Evolutionary conservation across 306 rosid genomes (phyloP).

Genomic region (Quercus mongolica): DNA sequence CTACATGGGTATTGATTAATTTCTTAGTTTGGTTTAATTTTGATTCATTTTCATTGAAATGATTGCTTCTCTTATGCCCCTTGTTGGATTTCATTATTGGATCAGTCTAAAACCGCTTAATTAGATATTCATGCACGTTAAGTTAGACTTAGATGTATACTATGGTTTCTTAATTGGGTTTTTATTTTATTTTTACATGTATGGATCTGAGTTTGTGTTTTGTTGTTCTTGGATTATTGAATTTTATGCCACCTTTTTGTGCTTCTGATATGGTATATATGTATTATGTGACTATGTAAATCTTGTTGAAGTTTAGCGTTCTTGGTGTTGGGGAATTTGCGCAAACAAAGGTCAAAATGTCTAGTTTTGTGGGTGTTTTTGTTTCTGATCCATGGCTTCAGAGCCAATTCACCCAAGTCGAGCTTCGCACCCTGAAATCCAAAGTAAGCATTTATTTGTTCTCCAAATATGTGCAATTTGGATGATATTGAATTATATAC

Average conservation of each 20-base stretch:
- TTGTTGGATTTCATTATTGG: constrained; percentile 12
- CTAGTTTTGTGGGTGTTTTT: constrained; percentile 84
- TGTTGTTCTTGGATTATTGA: background rate
- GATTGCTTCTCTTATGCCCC: background rate
- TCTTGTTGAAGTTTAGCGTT: constrained; percentile 23
- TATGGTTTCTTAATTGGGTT: constrained; percentile 17
- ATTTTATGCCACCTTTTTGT: constrained; percentile 2
- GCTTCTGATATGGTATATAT: background rate
- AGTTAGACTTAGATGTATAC: constrained; percentile 6
- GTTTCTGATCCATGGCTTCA: constrained; percentile 94
- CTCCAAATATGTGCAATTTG: background rate
- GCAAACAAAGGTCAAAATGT: constrained; percentile 57
- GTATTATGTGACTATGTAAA: background rate
- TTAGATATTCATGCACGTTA: constrained; percentile 20
- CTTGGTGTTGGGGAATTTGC: constrained; percentile 21
- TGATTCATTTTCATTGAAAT: constrained; percentile 2
- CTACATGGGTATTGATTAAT: constrained; percentile 18
- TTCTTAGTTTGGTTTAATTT: background rate
- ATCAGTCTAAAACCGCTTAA: constrained; percentile 18
- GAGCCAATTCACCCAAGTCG: constrained; percentile 99
- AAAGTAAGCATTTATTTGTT: constrained; percentile 42
- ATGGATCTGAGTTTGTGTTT: constrained; percentile 9
- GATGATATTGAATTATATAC: background rate
- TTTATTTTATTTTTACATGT: background rate
- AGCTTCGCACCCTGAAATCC: constrained; percentile 90